Conservation (phyloP, 2,329 filamentous ascomycete species). For the Trichoderma asperellum region DNA sequence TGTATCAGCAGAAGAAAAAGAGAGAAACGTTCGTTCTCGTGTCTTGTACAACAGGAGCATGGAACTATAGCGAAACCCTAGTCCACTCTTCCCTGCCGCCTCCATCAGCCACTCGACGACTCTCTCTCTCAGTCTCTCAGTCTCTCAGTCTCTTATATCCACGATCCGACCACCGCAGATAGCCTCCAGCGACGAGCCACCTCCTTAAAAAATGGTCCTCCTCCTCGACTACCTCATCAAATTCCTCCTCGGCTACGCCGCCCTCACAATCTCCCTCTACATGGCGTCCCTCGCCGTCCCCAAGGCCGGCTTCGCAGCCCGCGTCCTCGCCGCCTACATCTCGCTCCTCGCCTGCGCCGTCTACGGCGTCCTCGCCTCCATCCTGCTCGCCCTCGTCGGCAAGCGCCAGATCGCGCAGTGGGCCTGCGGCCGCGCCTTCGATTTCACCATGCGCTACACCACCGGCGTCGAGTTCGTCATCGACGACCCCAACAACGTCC, state of each 20-base stretch:
- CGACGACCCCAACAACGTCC: constrained; percentile 65
- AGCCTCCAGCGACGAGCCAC: background rate
- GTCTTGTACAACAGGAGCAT: constrained; percentile 2
- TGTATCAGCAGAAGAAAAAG: background rate
- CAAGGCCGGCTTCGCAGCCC: constrained; percentile 69
- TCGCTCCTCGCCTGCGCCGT: constrained; percentile 62
- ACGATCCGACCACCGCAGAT: background rate
- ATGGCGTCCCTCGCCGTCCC: constrained; percentile 62
- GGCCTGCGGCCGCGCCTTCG: constrained; percentile 78
- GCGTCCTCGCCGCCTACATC: constrained; percentile 68
- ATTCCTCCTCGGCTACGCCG: constrained; percentile 56
- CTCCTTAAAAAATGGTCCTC: constrained; percentile 40
- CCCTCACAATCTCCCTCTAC: constrained; percentile 61
- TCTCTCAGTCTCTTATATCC: background rate
- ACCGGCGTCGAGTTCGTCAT: constrained; percentile 81
- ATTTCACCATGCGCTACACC: constrained; percentile 72
- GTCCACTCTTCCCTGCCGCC: constrained; percentile 8
- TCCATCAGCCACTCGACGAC: constrained; percentile 25
- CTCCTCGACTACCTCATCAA: constrained; percentile 47
- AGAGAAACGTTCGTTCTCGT: background rate
- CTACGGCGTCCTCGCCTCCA: constrained; percentile 77
- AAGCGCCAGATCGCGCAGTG: constrained; percentile 82
- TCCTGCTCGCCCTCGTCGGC: constrained; percentile 71
- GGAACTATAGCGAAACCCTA: constrained; percentile 11
- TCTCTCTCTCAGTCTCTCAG: background rate